Conservation (phyloP, 2,329 filamentous ascomycete species). For the Zasmidium cellare region DNA sequence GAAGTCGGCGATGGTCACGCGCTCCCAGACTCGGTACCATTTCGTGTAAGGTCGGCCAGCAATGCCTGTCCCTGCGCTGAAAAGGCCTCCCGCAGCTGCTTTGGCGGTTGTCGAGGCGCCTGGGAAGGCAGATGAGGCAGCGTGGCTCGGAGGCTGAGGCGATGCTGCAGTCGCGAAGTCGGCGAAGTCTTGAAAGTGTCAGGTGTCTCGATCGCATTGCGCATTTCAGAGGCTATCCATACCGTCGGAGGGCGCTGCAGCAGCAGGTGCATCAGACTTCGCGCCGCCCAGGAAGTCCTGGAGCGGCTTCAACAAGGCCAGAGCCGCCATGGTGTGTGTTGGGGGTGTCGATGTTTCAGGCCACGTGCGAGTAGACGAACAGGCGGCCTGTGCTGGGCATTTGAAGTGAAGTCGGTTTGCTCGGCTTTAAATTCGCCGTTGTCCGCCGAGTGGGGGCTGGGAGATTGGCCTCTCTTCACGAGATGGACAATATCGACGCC, state of each 20-base stretch:
- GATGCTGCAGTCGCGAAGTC: slow-evolving; percentile 83
- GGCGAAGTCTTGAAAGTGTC: slow-evolving; percentile 71
- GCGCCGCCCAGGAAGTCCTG: slow-evolving; percentile 69
- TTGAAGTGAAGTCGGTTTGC: neutral
- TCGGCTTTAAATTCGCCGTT: neutral
- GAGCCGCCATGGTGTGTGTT: slow-evolving; percentile 42
- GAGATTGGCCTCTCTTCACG: neutral
- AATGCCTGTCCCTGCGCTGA: slow-evolving; percentile 44
- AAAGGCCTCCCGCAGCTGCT: slow-evolving; percentile 26
- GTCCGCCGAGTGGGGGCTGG: too few relatives aligned
- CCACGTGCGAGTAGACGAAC: neutral
- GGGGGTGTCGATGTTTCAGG: neutral
- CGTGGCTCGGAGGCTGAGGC: slow-evolving; percentile 56
- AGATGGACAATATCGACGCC: too few relatives aligned
- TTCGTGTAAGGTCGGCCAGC: slow-evolving; percentile 72
- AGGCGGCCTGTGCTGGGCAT: neutral
- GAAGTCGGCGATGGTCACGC: slow-evolving; percentile 81
- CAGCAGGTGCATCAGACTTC: slow-evolving; percentile 55
- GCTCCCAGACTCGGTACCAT: slow-evolving; percentile 97
- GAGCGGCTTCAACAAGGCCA: slow-evolving; percentile 61
- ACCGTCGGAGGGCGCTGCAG: slow-evolving; percentile 34
- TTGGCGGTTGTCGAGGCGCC: slow-evolving; percentile 39
- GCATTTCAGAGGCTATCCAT: slow-evolving; percentile 1
- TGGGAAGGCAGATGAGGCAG: slow-evolving; percentile 50
- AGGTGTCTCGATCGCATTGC: slow-evolving; percentile 8